These are phyloP conservation scores for Cryomyces antarcticus DNA, from an alignment of 495 filamentous ascomycete species.

Conservation along the genomic window DNA sequence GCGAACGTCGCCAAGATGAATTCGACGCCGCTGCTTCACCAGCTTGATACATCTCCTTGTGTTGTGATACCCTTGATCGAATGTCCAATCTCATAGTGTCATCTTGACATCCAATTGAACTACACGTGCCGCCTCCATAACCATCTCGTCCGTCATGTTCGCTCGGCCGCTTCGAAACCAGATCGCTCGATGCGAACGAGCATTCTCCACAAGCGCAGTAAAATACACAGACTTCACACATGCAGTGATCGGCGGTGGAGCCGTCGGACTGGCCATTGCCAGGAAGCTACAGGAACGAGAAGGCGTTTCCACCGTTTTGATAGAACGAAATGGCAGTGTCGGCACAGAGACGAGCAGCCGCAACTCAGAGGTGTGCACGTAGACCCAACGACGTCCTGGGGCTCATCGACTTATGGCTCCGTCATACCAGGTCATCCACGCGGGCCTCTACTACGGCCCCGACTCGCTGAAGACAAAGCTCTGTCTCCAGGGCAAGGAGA, in stretches of 20 bases:
- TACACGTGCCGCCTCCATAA: too few relatives aligned
- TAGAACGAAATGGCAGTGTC: conserved; percentile 57
- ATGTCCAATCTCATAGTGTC: too few relatives aligned
- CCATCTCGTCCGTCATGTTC: too few relatives aligned
- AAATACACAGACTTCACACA: conserved; percentile 57
- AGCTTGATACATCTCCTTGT: too few relatives aligned
- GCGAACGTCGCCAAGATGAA: too few relatives aligned
- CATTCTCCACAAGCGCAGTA: conserved; percentile 12
- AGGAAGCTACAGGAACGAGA: conserved; percentile 45
- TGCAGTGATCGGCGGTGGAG: conserved; percentile 76
- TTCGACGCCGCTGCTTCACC: too few relatives aligned
- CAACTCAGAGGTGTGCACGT: conserved; percentile 55
- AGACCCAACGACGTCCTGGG: background rate
- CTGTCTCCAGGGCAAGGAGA: conserved; percentile 53
- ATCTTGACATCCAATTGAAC: too few relatives aligned
- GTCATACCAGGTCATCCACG: conserved; percentile 61
- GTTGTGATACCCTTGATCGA: too few relatives aligned
- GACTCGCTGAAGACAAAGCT: conserved; percentile 61
- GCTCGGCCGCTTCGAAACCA: too few relatives aligned
- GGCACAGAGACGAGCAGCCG: conserved; percentile 85
- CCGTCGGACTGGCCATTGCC: conserved; percentile 79
- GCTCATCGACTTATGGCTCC: background rate
- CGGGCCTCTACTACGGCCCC: conserved; percentile 77
- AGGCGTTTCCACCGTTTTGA: conserved; percentile 48
- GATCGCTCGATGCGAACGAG: background rate